Conservation (phyloP, 768 basidiomycete genomes). For the Phaeotremella skinneri region DNA sequence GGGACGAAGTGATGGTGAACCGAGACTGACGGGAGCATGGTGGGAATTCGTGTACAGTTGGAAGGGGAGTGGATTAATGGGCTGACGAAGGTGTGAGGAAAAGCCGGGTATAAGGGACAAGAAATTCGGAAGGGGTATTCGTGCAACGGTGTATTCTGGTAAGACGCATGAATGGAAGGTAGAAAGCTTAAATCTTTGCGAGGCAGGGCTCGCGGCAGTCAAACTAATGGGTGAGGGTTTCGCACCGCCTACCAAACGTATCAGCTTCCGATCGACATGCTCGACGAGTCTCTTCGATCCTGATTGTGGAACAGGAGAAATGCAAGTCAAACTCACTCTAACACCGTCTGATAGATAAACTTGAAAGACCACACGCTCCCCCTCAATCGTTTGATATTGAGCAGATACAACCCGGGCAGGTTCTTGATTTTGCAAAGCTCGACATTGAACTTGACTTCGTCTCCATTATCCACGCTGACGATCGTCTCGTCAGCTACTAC, state of each 20-base stretch:
- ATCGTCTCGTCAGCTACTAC: conserved; percentile 6
- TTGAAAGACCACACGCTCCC: conserved; percentile 81
- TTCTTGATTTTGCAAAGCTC: conserved; percentile 88
- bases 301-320: not conserved
- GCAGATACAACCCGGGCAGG: conserved; percentile 81
- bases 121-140: not conserved
- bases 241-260: conserved; percentile 1
- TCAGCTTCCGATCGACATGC: not conserved
- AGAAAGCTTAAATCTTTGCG: too few species aligned
- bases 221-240: conserved; percentile 12
- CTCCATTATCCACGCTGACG: conserved; percentile 75
- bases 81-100: conserved; percentile 1
- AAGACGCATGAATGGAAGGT: not conserved
- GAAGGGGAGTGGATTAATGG: too few species aligned
- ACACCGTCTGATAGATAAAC: conserved; percentile 51
- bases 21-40: too few species aligned
- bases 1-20: too few species aligned
- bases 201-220: too few species aligned
- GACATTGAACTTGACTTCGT: conserved; percentile 94
- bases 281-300: too few species aligned
- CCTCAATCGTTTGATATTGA: conserved; percentile 88
- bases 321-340: conserved; percentile 51
- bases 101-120: not conserved
- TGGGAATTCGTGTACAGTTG: too few species aligned
- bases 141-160: not conserved